Evolutionary conservation across 202 grass and related monocot genomes (phyloP).

Genomic region (Cymbopogon flexuosus): DNA sequence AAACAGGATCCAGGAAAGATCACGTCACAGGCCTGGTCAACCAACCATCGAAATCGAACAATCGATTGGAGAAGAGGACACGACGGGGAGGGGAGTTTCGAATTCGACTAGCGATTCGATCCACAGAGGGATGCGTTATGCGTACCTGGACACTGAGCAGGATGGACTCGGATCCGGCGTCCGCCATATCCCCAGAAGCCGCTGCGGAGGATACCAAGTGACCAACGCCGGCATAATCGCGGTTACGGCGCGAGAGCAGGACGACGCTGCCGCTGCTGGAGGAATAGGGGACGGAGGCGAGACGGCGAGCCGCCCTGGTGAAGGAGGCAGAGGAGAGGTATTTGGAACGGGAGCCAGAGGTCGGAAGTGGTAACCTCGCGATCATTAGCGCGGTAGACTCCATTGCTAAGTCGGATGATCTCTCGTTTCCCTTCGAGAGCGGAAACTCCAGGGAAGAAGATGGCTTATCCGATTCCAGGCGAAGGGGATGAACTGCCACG

Average conservation of each 20-base stretch:
- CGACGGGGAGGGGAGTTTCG: background rate
- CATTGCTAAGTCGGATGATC: slow-evolving; percentile 23
- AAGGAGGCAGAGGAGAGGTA: background rate
- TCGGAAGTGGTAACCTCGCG: slow-evolving; percentile 18
- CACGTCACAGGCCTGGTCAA: background rate
- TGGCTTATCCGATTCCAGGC: background rate
- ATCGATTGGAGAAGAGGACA: background rate
- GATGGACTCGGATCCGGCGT: slow-evolving; percentile 44
- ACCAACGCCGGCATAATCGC: slow-evolving; percentile 6
- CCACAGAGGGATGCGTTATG: background rate
- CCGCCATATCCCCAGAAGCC: slow-evolving; percentile 28
- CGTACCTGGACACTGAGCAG: slow-evolving; percentile 67
- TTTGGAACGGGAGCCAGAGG: background rate
- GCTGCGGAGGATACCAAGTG: slow-evolving; percentile 30
- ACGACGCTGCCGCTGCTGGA: slow-evolving; percentile 21
- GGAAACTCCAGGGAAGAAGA: background rate
- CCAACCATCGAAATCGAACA: background rate
- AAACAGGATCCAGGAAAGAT: background rate
- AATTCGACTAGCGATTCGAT: background rate
- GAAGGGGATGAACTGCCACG: background rate
- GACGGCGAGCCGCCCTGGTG: slow-evolving; percentile 2
- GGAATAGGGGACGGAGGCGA: slow-evolving; percentile 13
- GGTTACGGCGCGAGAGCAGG: slow-evolving; percentile 23
- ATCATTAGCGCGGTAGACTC: slow-evolving; percentile 35
- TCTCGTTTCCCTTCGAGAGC: background rate